phyloP scores from a whole-genome alignment of 179 eudicot species.

The Gypsophila paniculata region DNA sequence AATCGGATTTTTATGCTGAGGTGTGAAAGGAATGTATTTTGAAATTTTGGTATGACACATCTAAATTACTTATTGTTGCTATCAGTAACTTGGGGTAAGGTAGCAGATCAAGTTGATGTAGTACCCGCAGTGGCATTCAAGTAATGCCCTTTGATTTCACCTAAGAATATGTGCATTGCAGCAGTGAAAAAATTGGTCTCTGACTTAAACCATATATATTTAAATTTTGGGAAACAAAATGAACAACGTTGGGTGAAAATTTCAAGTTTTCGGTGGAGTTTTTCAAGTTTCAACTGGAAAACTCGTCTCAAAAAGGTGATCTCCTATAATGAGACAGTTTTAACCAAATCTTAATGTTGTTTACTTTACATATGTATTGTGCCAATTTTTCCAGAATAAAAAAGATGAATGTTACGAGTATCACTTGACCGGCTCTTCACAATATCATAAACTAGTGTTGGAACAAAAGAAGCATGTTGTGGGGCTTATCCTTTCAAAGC shows the following conservation, averaged over 20 bases:
- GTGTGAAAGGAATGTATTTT: neutral
- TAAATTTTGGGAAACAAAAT: too few relatives aligned
- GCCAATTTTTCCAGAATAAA: neutral
- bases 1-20: neutral
- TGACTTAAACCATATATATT: neutral
- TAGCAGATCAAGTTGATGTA: too few relatives aligned
- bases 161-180: neutral
- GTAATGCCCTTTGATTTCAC: too few relatives aligned
- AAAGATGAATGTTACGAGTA: conserved; percentile 10
- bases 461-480: conserved; percentile 19
- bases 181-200: neutral
- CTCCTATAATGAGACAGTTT: neutral
- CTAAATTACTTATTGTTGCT: too few relatives aligned
- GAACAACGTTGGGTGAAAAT: too few relatives aligned
- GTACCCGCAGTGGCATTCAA: too few relatives aligned
- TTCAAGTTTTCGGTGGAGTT: neutral
- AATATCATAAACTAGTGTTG: conserved; percentile 10
- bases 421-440: conserved; percentile 18
- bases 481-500: conserved; percentile 8
- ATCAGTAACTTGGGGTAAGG: neutral
- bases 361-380: conserved; percentile 2
- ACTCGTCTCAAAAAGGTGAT: neutral
- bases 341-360: neutral
- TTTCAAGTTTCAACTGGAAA: neutral
- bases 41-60: neutral